phyloP scores from a whole-genome alignment of 2,329 filamentous ascomycete species.

The Cladophialophora psammophila region DNA sequence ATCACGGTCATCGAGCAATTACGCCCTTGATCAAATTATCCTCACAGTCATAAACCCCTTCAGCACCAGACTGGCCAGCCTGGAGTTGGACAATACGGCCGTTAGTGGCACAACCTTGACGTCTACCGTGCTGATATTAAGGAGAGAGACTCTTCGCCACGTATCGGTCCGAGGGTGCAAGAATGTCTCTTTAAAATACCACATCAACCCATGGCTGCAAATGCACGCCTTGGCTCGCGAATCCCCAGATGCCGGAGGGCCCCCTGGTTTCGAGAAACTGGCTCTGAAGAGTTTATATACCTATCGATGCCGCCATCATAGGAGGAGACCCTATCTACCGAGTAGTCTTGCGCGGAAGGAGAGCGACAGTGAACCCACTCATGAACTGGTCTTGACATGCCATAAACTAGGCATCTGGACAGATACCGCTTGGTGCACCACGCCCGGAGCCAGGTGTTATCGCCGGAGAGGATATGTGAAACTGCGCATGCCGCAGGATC shows the following conservation, averaged over 20 bases:
- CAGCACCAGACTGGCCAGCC: constrained; percentile 62
- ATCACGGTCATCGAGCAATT: constrained; percentile 62
- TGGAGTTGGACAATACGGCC: constrained; percentile 68
- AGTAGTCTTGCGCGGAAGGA: constrained; percentile 63
- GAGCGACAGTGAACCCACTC: constrained; percentile 67
- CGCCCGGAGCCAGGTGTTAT: constrained; percentile 63
- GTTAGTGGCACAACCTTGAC: constrained; percentile 65
- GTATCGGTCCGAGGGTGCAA: constrained; percentile 69
- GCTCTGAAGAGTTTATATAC: constrained; percentile 67
- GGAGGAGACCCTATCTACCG: constrained; percentile 65
- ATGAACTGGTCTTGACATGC: constrained; percentile 66
- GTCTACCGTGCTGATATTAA: constrained; percentile 61
- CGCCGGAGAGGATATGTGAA: constrained; percentile 64
- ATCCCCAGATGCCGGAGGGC: constrained; percentile 19
- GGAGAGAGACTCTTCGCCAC: constrained; percentile 63
- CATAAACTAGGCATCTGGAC: constrained; percentile 67
- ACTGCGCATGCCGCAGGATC: constrained; percentile 62
- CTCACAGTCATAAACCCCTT: constrained; percentile 64
- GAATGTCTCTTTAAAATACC: constrained; percentile 70
- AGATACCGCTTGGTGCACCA: constrained; percentile 68
- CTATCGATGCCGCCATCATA: constrained; percentile 68
- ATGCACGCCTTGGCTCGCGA: constrained; percentile 51
- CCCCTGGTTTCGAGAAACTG: constrained; percentile 54
- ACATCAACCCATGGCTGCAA: constrained; percentile 66
- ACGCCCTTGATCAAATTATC: constrained; percentile 65